phyloP scores from a whole-genome alignment of 2,329 filamentous ascomycete genomes.

The Arthrobotrys entomopaga region DNA sequence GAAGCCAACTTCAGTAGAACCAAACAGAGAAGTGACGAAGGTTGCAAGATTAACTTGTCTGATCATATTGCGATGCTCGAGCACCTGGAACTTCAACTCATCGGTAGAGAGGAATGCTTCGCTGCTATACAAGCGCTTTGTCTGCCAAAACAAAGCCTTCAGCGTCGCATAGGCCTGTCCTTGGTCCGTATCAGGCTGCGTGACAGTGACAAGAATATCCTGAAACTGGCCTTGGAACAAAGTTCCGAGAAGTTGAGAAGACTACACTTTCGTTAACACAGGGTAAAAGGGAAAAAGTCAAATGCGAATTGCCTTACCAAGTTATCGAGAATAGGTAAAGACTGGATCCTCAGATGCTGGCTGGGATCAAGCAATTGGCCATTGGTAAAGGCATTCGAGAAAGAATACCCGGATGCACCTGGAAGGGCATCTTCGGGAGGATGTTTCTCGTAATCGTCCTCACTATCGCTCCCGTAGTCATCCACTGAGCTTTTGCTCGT shows the following conservation, averaged over 20 bases:
- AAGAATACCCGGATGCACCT: constrained; percentile 56
- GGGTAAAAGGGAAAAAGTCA: neutral
- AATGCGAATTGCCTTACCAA: constrained; percentile 64
- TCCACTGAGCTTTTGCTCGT: constrained; percentile 5
- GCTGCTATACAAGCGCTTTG: constrained; percentile 71
- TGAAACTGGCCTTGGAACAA: constrained; percentile 68
- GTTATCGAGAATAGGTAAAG: constrained; percentile 71
- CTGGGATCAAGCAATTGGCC: constrained; percentile 60
- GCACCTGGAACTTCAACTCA: constrained; percentile 67
- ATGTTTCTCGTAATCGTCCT: constrained; percentile 54
- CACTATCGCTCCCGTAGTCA: constrained; percentile 51
- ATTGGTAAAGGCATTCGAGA: constrained; percentile 43
- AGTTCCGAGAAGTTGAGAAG: constrained; percentile 65
- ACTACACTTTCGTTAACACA: constrained; percentile 18
- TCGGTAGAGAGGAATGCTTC: constrained; percentile 68
- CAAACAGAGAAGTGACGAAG: constrained; percentile 72
- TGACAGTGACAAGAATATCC: constrained; percentile 69
- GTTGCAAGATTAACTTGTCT: constrained; percentile 73
- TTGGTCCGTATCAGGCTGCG: constrained; percentile 67
- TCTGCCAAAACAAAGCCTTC: constrained; percentile 72
- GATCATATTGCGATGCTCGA: constrained; percentile 69
- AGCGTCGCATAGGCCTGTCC: constrained; percentile 72
- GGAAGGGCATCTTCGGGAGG: constrained; percentile 51
- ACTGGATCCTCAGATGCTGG: constrained; percentile 68
- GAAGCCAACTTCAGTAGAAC: constrained; percentile 73